Base-by-base conservation (phyloP, 23 red algal genomes). In the Gracilaria gracilis region DNA sequence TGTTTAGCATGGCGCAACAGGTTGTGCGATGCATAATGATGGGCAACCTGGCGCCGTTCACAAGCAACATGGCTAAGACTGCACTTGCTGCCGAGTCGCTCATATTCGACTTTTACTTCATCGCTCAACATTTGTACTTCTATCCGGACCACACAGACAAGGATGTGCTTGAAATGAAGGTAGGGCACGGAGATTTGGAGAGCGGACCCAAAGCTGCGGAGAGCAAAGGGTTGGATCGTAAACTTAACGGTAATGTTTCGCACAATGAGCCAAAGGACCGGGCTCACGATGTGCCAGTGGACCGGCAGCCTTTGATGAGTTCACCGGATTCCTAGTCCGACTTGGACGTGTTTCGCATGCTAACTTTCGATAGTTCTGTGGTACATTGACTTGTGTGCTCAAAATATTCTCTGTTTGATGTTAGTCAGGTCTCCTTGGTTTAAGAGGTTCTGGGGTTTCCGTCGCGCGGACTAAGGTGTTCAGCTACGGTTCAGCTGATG, bases 61-160 rank as follows among this genome's bases (percentile, higher is more conserved):
- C 76, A n/a, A 67, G 66, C 55, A 96, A 96, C 72, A 65, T 87
- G 48, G 95, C 95, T 34, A 96, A 96, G 87, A 84, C 86, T 4
- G 47, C 80, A 39, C 85, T 96, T 24, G 95, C 95, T 20, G 84
- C 38, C 0, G 95, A 90, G 71, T 75, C 61, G 13, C 79, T 96
- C 44, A 37, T 88, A n/a, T 96, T 96, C 66, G 95, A 96, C 79
- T 84, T 90, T 66, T 82, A 80, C 53, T 96, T 96, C 75, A 70
- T 96, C 23, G 44, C 61, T 38, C 95, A 96, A 64, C 95, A 96
- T 38, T 57, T 73, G 54, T 61, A 61, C 17, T 86, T 66, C n/a
- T 96, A 96, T 50, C 46, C 87, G 28, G 79, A 92, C 67, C 87
- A 55, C 19, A 80, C 74, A 3, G 87, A 90, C 37, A 28, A 81